Percentiles rank a stretch among this genome's conserved stretches.
Evolutionary conservation across 257 asterid genomes (phyloP).

Genomic region (Solanum verrucosum): DNA sequence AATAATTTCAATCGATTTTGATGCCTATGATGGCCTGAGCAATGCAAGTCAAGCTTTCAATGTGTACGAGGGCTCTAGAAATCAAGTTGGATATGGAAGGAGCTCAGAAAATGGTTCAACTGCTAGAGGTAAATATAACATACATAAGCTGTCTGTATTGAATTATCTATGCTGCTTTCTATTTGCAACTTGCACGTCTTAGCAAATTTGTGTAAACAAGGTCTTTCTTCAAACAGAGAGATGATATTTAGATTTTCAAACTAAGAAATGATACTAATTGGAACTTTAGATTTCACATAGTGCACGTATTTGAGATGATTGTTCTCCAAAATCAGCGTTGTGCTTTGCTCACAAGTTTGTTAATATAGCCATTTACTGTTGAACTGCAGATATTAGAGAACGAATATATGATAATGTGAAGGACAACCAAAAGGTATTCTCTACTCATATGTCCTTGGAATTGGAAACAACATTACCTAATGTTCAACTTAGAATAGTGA

Average conservation of each 20-base stretch:
- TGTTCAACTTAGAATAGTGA: neutral
- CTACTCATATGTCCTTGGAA: neutral
- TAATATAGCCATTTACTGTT: neutral
- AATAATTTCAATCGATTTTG: constrained; percentile 42
- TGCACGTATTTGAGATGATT: neutral
- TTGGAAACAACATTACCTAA: neutral
- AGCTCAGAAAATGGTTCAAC: constrained; percentile 37
- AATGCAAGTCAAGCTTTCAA: constrained; percentile 51
- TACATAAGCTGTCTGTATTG: neutral
- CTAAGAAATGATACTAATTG: neutral
- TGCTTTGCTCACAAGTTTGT: neutral
- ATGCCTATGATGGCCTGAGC: constrained; percentile 52
- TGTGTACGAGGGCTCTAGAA: constrained; percentile 49
- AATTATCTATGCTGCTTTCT: neutral
- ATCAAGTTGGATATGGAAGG: constrained; percentile 32
- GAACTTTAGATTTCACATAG: neutral
- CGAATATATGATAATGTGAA: constrained; percentile 30
- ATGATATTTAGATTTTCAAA: neutral
- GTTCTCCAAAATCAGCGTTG: neutral
- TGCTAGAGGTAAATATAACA: neutral
- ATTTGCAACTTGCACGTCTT: neutral
- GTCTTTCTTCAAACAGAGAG: neutral
- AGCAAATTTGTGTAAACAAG: neutral
- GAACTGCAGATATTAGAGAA: constrained; percentile 39
- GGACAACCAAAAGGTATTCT: constrained; percentile 50